Base-by-base conservation (phyloP, 2,329 filamentous ascomycete genomes). In the Aspergillus sp. region DNA sequence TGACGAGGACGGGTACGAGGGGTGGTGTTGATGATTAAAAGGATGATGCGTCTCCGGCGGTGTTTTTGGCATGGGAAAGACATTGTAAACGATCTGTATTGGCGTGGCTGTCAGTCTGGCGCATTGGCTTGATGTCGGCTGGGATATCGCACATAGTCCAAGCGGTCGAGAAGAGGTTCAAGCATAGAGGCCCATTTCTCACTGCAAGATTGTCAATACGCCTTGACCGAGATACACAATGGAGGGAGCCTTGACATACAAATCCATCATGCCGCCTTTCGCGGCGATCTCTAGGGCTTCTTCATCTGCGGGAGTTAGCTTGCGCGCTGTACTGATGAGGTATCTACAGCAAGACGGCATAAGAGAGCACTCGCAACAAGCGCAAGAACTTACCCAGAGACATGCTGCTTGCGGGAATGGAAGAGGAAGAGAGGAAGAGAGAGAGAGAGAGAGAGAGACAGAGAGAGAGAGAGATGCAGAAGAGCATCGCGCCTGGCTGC, bases 31-130 rank as follows among this genome's bases (percentile, higher is more conserved):
- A 19, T 63, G 40, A 53, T 60, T 45, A 53, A 51, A 31, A 8
- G 29, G 22, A 4, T 17, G 31, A 16, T 12, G 16, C 37, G 63
- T 52, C 45, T 63, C 50, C 39, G 61, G 58, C 26, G 64, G 69
- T 32, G 75, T 60, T 33, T 65, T 68, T 8, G 82, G 82, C 46
- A 81, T 79, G 26, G 82, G 78, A 48, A 93, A 94, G 32, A 80
- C 78, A 53, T 77, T 70, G 57, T 75, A 73, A 25, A 82, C 74
- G 45, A 86, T 89, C 84, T 93, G 38, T 33, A 36, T 14, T 31
- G 19, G 10, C 19, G 29, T 15, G 22, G 24, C 25, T 15, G 41
- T 40, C 24, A 45, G 36, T 13, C 19, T 22, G 15, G 8, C 20
- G 16, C 8, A 17, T 12, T 30, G 13, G 8, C 2, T 15, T 13